Base-by-base conservation (phyloP, 139 green algal species). In the Coccomyxa sp. region DNA sequence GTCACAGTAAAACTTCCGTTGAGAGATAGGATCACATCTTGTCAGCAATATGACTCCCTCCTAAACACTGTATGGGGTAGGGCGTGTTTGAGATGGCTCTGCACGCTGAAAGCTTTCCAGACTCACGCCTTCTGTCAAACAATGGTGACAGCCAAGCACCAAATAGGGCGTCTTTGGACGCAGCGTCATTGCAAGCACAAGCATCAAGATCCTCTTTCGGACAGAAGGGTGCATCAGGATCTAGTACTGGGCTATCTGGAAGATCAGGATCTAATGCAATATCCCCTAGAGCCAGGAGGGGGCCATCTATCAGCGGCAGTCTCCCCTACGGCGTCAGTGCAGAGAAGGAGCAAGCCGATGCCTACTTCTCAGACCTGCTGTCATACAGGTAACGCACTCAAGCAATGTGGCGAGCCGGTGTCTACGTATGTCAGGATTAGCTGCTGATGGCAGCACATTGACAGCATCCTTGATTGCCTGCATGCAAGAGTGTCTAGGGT, bases 281-380 rank as follows among this genome's bases (percentile, higher is more conserved):
- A 22, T 64, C 50, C 18, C 50, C 50, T 64, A 18, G 50, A 31
- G 50, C 18, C 27, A 18, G 50, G 18, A 64, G 27, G 27, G 50
- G 50, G 18, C 27, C 50, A 7, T 64, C 27, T 64, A 64, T 64
- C 18, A 64, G 50, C 27, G 27, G 18, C 5, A 7, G 18, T 3
- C 50, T 31, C 50, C 27, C 64, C 24, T 71, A 71, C 35, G 64
- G 24, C 6, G 18, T 29, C 12, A 10, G 24, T 8, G 70, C 70
- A 1, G 71, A 82, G 2, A 36, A 74, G 24, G 72, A 76, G 34
- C 73, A 92, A 50, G 76, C 88, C 9, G 88, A 96, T 39, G 82
- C 84, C 0, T 98, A 98, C 81, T 89, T 98, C n/a, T 88, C 87
- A 0, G 92, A 98, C 84, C 89, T 98, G 39, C 89, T 98, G 12